These are phyloP conservation scores for Emergomyces africanus DNA, from an alignment of 2,329 filamentous ascomycete genomes.

Conservation along the genomic window DNA sequence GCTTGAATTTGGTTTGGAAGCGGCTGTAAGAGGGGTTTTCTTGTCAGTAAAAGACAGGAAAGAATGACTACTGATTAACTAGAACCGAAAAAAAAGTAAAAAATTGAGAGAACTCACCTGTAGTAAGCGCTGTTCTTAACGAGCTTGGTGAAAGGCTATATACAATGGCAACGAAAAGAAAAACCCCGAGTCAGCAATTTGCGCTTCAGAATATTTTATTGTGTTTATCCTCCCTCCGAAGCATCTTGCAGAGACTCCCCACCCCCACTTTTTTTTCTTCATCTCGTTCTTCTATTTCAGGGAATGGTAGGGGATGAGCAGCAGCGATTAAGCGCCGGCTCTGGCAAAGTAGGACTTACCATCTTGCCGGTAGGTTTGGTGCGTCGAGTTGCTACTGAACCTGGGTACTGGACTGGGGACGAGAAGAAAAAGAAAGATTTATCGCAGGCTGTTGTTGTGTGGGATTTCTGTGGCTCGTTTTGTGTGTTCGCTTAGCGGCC, in stretches of 20 bases:
- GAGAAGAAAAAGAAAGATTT: conserved; percentile 16
- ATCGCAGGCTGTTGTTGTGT: conserved; percentile 8
- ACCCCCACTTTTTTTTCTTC: conserved; percentile 11
- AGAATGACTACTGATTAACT: too few relatives aligned
- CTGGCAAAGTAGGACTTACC: conserved; percentile 26
- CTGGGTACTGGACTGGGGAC: conserved; percentile 19
- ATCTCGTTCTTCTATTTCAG: conserved; percentile 3
- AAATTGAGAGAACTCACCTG: conserved; percentile 54
- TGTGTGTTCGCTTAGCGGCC: conserved; percentile 35
- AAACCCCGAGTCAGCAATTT: conserved; percentile 97
- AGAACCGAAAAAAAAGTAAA: not conserved
- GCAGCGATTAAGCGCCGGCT: conserved; percentile 8
- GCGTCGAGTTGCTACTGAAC: conserved; percentile 3
- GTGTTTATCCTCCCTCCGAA: conserved; percentile 55
- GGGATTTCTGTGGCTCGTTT: conserved; percentile 23
- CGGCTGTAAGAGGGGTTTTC: conserved; percentile 45
- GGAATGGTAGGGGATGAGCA: conserved; percentile 7
- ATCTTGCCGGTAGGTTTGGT: conserved; percentile 30
- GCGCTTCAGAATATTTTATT: conserved; percentile 73
- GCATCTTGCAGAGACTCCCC: conserved; percentile 91
- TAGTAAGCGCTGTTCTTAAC: conserved; percentile 98
- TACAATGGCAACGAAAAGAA: conserved; percentile 17
- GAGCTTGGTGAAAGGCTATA: conserved; percentile 85
- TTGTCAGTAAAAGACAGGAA: not conserved
- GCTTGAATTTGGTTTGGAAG: conserved; percentile 99